phyloP scores from a whole-genome alignment of 805 yeast genomes.

The Lipomyces sp. region DNA sequence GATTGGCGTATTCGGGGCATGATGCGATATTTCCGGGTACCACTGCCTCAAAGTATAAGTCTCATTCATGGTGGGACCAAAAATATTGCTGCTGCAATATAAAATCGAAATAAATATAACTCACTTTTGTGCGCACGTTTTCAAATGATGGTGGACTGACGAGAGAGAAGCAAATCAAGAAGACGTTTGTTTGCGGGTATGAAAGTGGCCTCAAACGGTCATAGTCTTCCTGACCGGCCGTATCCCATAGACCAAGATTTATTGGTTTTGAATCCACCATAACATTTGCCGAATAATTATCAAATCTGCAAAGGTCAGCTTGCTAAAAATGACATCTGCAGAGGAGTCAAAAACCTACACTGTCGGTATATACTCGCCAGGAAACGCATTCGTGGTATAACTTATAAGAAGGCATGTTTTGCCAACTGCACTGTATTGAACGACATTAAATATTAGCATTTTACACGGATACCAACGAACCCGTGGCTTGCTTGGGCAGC shows the following conservation, averaged over 20 bases:
- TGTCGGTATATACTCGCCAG: constrained; percentile 91
- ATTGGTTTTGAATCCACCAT: constrained; percentile 81
- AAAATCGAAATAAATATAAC: not conserved
- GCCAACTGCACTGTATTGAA: constrained; percentile 74
- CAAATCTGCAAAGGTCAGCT: constrained; percentile 54
- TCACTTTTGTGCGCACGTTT: constrained; percentile 69
- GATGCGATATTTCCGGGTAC: constrained; percentile 87
- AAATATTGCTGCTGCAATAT: no score
- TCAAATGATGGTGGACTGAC: constrained; percentile 79
- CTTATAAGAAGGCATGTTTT: constrained; percentile 86
- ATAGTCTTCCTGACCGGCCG: constrained; percentile 93
- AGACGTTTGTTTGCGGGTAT: constrained; percentile 90
- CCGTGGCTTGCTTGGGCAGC: no score
- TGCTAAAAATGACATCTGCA: not conserved
- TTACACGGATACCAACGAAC: not conserved
- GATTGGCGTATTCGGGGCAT: constrained; percentile 70
- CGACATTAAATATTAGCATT: constrained; percentile 8
- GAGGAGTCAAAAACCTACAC: constrained; percentile 49
- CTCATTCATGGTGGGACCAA: not conserved
- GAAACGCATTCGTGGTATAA: constrained; percentile 90
- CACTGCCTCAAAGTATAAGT: constrained; percentile 46
- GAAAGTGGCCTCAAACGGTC: constrained; percentile 87
- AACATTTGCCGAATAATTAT: constrained; percentile 85
- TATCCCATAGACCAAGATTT: constrained; percentile 91
- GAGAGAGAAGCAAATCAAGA: constrained; percentile 82